Evolutionary conservation across 495 filamentous ascomycete species (phyloP).

Genomic region (Xylaria scruposa): DNA sequence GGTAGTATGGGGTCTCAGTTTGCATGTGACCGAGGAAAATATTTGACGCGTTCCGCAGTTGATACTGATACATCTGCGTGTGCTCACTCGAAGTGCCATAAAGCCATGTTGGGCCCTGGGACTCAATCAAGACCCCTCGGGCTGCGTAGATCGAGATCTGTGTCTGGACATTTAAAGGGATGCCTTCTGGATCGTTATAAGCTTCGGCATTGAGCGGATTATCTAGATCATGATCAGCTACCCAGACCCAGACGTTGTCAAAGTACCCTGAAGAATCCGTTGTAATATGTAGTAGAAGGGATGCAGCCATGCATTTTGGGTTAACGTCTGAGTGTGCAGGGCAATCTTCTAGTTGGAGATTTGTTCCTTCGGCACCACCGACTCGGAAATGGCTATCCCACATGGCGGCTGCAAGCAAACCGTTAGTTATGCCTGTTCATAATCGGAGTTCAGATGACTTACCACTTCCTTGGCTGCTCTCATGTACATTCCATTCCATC

Average conservation of each 20-base stretch:
- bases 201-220: not conserved
- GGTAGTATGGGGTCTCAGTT: not conserved
- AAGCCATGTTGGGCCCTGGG: no score
- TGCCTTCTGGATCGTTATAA: no score
- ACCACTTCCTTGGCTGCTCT: slow-evolving; percentile 17
- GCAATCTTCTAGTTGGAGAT: slow-evolving; percentile 67
- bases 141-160: not conserved
- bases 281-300: not conserved
- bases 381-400: slow-evolving; percentile 42
- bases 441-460: no score
- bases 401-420: slow-evolving; percentile 31
- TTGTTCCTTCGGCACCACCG: slow-evolving; percentile 66
- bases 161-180: not conserved
- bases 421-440: not conserved
- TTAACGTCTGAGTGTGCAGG: slow-evolving; percentile 21
- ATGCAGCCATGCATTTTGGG: not conserved
- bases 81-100: not conserved
- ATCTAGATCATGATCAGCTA: not conserved
- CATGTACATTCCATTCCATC: slow-evolving; percentile 44
- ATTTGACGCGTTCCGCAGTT: not conserved
- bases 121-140: not conserved
- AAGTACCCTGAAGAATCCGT: not conserved
- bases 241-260: not conserved
- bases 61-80: not conserved
- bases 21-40: not conserved